These are phyloP conservation scores for Fragaria nilgerrensis DNA, from an alignment of 306 rosid genomes.

Conservation along the genomic window DNA sequence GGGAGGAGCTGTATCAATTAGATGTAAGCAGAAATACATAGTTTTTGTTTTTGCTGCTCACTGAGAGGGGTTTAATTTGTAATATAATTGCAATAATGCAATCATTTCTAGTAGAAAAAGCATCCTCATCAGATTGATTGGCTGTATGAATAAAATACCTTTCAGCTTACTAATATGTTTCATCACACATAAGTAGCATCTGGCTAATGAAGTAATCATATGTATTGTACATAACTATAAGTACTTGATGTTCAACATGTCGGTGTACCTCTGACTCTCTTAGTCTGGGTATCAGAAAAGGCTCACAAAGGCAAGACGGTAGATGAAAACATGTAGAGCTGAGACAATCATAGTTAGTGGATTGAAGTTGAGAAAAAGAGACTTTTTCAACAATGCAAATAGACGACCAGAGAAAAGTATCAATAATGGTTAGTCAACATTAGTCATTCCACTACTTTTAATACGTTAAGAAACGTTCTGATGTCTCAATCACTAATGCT, in stretches of 20 bases:
- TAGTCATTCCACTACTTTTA: not conserved
- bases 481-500: not conserved
- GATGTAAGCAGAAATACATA: conserved; percentile 1
- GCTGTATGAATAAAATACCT: not conserved
- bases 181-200: not conserved
- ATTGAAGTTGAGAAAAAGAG: not conserved
- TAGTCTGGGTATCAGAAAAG: not conserved
- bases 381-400: not conserved
- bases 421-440: not conserved
- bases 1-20: not conserved
- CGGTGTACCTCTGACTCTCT: too few relatives aligned
- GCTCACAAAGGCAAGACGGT: not conserved
- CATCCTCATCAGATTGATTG: not conserved
- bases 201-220: not conserved
- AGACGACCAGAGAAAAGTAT: not conserved
- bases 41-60: not conserved
- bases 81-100: not conserved
- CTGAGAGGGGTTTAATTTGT: not conserved
- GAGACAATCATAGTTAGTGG: not conserved
- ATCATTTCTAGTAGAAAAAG: not conserved
- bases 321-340: not conserved
- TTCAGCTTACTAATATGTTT: not conserved
- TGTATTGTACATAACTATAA: too few relatives aligned
- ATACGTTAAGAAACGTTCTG: not conserved
- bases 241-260: not conserved